Evolutionary conservation across 257 asterid genomes (phyloP).

Genomic region (Solanum ahanhuiri): DNA sequence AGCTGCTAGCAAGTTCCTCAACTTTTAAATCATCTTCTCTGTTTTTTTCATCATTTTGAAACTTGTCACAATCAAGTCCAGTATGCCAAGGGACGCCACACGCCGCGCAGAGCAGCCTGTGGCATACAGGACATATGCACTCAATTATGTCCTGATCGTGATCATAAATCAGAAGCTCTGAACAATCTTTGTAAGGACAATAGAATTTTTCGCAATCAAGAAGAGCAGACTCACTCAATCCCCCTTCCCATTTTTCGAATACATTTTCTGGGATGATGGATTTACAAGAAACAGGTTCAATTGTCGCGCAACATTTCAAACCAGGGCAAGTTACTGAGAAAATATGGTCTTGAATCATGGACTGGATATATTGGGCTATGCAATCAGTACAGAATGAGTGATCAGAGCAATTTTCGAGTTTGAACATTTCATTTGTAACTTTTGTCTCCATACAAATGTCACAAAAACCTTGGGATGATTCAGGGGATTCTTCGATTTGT

Average conservation of each 20-base stretch:
- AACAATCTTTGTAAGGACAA: constrained; percentile 2
- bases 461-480: not conserved
- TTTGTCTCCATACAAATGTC: not conserved
- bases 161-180: not conserved
- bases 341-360: not conserved
- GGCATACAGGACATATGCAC: not conserved
- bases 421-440: not conserved
- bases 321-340: not conserved
- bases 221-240: not conserved
- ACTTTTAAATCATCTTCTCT: not conserved
- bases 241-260: not conserved
- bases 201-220: not conserved
- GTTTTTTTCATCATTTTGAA: not conserved
- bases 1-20: not conserved
- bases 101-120: not conserved
- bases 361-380: not conserved
- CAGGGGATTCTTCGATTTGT: not conserved
- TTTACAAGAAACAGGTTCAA: not conserved
- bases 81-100: constrained; percentile 5
- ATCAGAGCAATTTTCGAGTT: not conserved
- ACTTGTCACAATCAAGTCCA: not conserved
- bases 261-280: not conserved
- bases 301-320: not conserved
- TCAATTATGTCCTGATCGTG: not conserved
- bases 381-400: constrained; percentile 2